Evolutionary conservation across 768 basidiomycete genomes (phyloP).

Genomic region (Russula sp.): DNA sequence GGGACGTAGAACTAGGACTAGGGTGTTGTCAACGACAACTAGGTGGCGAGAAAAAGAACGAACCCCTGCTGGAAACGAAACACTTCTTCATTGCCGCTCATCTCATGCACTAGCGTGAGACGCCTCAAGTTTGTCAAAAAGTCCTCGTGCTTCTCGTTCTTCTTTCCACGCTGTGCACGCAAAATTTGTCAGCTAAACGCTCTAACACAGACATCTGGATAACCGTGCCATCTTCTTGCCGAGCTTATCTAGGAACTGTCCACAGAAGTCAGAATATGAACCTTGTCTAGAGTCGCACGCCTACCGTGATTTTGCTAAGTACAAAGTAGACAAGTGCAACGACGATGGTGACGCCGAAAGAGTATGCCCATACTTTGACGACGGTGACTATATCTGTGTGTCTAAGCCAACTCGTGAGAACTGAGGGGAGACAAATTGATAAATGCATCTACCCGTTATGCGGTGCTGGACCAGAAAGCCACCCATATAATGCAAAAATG

Average conservation of each 20-base stretch:
- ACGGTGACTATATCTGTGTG: slow-evolving; percentile 36
- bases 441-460: slow-evolving; percentile 24
- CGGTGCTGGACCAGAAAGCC: slow-evolving; percentile 34
- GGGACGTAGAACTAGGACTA: background rate
- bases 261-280: background rate
- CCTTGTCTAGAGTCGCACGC: background rate
- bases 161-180: slow-evolving; percentile 26
- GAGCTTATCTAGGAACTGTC: slow-evolving; percentile 33
- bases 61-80: slow-evolving; percentile 22
- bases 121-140: slow-evolving; percentile 35
- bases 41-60: background rate
- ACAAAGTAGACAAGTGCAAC: slow-evolving; percentile 33
- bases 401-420: slow-evolving; percentile 8
- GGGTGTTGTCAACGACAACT: background rate
- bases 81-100: slow-evolving; percentile 18
- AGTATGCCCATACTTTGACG: slow-evolving; percentile 35
- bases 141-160: slow-evolving; percentile 33
- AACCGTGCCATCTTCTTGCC: slow-evolving; percentile 27
- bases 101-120: slow-evolving; percentile 37
- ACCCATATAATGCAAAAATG: slow-evolving; percentile 35
- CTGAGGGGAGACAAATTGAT: background rate
- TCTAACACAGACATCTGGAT: background rate
- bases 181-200: background rate
- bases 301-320: slow-evolving; percentile 30
- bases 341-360: slow-evolving; percentile 34